Base-by-base conservation (phyloP, 106 monocot genomes). In the Allium cepa region DNA sequence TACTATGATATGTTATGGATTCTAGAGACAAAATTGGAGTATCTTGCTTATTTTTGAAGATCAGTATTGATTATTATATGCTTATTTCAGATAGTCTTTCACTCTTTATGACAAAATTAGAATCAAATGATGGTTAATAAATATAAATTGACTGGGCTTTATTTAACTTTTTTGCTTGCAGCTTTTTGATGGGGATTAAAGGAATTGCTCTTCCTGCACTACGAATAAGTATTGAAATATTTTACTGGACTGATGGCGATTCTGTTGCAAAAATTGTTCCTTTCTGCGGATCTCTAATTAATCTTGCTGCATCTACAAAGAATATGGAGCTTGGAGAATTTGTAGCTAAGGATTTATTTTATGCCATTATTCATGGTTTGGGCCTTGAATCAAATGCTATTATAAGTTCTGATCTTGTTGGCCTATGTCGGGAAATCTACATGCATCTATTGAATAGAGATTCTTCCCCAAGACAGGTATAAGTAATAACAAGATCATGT, bases 381-480 rank as follows among this genome's bases (percentile, higher is more conserved):
- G 76, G 77, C 12, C 72, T 92, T 4, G 97, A 92, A 60, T 97
- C 92, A 56, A 97, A 92, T 84, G 88, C 87, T 60, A 17, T 89
- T 49, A 82, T 81, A n/a, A 83, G 97, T 77, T 56, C 89, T 52
- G 92, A 90, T 46, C 82, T 97, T 69, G 80, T 97, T 78, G 92
- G 84, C 28, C 77, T 97, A 47, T 97, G 92, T 71, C 92, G 92
- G 66, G 89, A 92, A 72, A 97, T 97, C 66, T 97, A 80, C 81
- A 73, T 97, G 9, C 80, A 83, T 87, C 69, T 92, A 8, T 79
- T 82, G 69, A 83, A 81, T 60, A 80, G 77, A 71, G 82, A 92
- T 46, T 78, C 97, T 71, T 71, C 89, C 72, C 97, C 92, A 66
- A 86, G 97, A 83, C 92, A 97, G 97, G 97, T 92, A 8, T 36